phyloP scores from a whole-genome alignment of 2,329 filamentous ascomycete species.

The Paecilomyces niveus region DNA sequence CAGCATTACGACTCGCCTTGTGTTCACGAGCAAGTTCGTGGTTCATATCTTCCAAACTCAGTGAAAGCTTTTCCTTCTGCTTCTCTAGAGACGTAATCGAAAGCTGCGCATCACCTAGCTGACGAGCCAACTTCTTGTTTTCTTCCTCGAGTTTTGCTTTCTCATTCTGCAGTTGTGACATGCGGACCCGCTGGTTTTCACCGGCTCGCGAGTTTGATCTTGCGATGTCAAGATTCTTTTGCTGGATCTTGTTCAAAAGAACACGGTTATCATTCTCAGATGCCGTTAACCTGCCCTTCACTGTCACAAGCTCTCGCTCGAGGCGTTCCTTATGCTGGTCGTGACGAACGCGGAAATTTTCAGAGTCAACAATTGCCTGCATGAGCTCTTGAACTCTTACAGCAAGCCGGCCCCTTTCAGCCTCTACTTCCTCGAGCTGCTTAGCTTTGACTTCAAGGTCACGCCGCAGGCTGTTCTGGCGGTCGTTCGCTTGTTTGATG shows the following conservation, averaged over 20 bases:
- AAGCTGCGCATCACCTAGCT: constrained; percentile 79
- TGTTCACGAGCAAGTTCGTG: constrained; percentile 87
- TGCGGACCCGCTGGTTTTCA: constrained; percentile 72
- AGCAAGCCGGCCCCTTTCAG: constrained; percentile 68
- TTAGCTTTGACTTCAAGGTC: constrained; percentile 75
- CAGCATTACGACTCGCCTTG: constrained; percentile 80
- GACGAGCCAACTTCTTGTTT: constrained; percentile 69
- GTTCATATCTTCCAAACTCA: constrained; percentile 84
- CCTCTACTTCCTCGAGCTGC: constrained; percentile 70
- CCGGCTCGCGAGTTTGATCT: constrained; percentile 78
- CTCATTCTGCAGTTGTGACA: constrained; percentile 70
- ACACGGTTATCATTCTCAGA: constrained; percentile 96
- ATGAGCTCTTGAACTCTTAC: constrained; percentile 78
- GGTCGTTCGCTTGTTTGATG: constrained; percentile 70
- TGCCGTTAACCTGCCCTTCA: constrained; percentile 80
- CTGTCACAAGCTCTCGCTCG: constrained; percentile 81
- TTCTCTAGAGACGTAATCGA: constrained; percentile 81
- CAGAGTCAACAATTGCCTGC: constrained; percentile 79
- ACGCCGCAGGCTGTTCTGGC: constrained; percentile 66
- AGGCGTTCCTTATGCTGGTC: constrained; percentile 92
- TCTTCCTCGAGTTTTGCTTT: constrained; percentile 79
- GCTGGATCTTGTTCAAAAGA: constrained; percentile 92
- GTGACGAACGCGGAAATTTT: constrained; percentile 79
- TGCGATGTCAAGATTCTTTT: constrained; percentile 94
- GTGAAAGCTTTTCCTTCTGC: constrained; percentile 83